Conservation (phyloP, 2,329 filamentous ascomycete genomes). For the Helotiales sp. region DNA sequence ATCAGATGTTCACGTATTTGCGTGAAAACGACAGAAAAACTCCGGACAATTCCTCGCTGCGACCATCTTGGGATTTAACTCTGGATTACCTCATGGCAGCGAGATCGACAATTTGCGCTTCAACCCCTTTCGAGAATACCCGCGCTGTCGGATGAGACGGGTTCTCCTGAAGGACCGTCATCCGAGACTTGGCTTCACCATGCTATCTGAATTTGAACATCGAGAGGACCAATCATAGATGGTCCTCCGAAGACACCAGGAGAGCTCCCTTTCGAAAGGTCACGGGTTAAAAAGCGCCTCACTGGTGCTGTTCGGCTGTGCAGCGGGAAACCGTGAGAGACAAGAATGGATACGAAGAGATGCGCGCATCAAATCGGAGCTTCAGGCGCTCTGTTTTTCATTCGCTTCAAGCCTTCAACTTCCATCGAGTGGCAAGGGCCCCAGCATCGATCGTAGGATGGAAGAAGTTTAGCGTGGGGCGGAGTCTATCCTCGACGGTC, state of each 20-base stretch:
- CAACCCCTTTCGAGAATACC: background rate
- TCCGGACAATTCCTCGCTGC: background rate
- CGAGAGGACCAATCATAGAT: background rate
- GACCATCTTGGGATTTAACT: background rate
- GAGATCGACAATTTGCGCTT: background rate
- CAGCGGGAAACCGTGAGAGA: conserved; percentile 7
- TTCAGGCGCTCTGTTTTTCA: background rate
- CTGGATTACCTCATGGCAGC: background rate
- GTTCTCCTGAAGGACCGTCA: background rate
- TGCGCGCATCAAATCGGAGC: background rate
- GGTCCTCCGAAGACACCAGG: background rate
- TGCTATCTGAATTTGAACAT: background rate
- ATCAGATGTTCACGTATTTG: background rate
- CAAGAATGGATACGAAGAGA: conserved; percentile 27
- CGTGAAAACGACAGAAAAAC: background rate
- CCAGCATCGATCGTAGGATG: background rate
- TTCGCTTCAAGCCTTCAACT: background rate
- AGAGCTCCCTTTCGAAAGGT: background rate
- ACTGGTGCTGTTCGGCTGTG: conserved; percentile 3
- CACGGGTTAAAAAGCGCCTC: background rate
- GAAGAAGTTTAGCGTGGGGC: background rate
- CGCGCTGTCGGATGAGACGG: background rate
- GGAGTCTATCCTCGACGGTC: background rate
- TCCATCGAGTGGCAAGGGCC: no score
- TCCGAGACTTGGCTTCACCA: conserved; percentile 1